Base-by-base conservation (phyloP, 2,329 filamentous ascomycete species). In the Stagonosporopsis vannaccii region DNA sequence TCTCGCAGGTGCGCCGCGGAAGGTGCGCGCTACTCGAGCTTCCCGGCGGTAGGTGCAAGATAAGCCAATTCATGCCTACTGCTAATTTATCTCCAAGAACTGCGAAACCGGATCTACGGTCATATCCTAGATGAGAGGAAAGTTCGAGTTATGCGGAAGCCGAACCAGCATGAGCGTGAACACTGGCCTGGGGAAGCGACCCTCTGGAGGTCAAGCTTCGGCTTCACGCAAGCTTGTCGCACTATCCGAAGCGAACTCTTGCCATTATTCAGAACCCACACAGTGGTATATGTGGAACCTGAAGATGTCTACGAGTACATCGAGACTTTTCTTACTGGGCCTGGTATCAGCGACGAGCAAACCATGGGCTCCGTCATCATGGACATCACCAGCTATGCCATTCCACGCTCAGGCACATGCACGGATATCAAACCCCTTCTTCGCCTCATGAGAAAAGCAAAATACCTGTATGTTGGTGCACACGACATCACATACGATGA, bases 21-120 rank as follows among this genome's bases (percentile, higher is more conserved):
- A 32, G 23, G 8, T 49, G 44, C 7, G 32, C 44, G 0, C 32
- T 55, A 0, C 51, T 55, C 19, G 39, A 25, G 5, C 15, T 55
- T 6, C 51, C 51, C 13, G 51, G 51, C 19, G 51, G 51, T 55
- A 49, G 0, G 44, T 37, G 4, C 6, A 32, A 8, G 2, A 2
- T 7, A 7, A 15, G 7, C 30, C 20, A 11, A 7, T 5, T 2
- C 15, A 9, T 4, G 25, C 2, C 32, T 7, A 1, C 1, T 9
- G 30, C 32, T 55, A 19, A 54, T 25, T 2, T 23, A 13, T 6
- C 20, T 11, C 2, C 8, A 39, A 54, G 51, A 54, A 43, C 19
- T 54, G 4, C 45, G 51, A 2, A 54, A 54, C 15, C n/a, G 36
- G 5, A 54, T 54, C 9, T 54, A 54, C 23, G 19, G 22, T 9